These are phyloP conservation scores for Tetrahymena elliotti DNA, from an alignment of 73 alveolate genomes.

Conservation along the genomic window DNA sequence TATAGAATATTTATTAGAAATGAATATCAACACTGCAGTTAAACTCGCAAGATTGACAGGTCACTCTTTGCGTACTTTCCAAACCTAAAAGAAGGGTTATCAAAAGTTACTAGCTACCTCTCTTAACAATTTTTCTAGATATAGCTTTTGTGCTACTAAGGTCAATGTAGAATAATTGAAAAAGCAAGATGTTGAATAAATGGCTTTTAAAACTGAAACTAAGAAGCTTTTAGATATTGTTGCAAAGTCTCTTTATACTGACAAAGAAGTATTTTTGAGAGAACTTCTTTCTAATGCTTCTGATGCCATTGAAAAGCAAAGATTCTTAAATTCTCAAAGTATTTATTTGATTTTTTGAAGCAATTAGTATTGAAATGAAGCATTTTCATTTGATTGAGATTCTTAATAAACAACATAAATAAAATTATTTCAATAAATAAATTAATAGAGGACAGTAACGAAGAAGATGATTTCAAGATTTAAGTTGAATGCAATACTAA, in stretches of 20 bases:
- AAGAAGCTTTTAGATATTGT: conserved; percentile 66
- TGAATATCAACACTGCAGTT: background rate
- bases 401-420: background rate
- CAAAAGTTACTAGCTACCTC: background rate
- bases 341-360: background rate
- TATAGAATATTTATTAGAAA: background rate
- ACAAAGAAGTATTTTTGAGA: conserved; percentile 69
- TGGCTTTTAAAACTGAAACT: conserved; percentile 68
- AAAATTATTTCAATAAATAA: background rate
- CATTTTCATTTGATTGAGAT: background rate
- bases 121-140: background rate
- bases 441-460: conserved; percentile 2
- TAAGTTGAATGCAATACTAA: conserved; percentile 47
- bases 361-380: conserved; percentile 7
- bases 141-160: background rate
- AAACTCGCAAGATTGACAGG: background rate
- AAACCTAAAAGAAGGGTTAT: background rate
- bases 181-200: background rate
- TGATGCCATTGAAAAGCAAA: conserved; percentile 74
- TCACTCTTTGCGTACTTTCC: background rate
- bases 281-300: conserved; percentile 69
- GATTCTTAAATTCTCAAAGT: conserved; percentile 34
- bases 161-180: background rate
- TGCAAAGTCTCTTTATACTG: conserved; percentile 74
- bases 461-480: conserved; percentile 45